These are phyloP conservation scores for Arctostaphylos glauca DNA, from an alignment of 148 eudicot species.

Conservation along the genomic window DNA sequence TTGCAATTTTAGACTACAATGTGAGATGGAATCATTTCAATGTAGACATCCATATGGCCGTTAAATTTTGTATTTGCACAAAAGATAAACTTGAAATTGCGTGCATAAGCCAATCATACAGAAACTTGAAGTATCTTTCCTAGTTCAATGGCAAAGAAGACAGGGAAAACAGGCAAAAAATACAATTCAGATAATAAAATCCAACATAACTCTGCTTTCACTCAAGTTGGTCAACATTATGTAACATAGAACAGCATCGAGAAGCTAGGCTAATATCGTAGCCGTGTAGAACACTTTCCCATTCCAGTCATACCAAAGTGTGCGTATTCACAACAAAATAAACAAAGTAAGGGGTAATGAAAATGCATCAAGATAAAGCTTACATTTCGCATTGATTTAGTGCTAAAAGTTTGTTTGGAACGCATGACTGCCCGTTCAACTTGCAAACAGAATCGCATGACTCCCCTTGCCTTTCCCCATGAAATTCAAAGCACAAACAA, in stretches of 20 bases:
- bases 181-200: neutral
- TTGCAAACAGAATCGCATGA: constrained; percentile 89
- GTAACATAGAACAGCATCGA: neutral
- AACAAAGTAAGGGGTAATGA: neutral
- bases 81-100: neutral
- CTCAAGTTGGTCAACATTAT: neutral
- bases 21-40: neutral
- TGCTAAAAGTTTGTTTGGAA: constrained; percentile 66
- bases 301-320: neutral
- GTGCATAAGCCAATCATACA: neutral
- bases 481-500: constrained; percentile 10
- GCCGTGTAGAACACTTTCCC: neutral
- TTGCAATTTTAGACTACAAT: neutral
- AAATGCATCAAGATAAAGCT: constrained; percentile 28
- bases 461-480: constrained; percentile 75
- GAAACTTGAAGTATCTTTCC: neutral
- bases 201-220: neutral
- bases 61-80: neutral
- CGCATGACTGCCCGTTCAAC: constrained; percentile 71
- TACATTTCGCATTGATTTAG: constrained; percentile 90
- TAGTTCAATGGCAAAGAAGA: neutral
- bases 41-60: neutral
- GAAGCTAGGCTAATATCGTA: neutral
- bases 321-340: neutral
- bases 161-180: neutral